Evolutionary conservation across 129 eudicot genomes (phyloP).

Genomic region (Flaveria brownii): DNA sequence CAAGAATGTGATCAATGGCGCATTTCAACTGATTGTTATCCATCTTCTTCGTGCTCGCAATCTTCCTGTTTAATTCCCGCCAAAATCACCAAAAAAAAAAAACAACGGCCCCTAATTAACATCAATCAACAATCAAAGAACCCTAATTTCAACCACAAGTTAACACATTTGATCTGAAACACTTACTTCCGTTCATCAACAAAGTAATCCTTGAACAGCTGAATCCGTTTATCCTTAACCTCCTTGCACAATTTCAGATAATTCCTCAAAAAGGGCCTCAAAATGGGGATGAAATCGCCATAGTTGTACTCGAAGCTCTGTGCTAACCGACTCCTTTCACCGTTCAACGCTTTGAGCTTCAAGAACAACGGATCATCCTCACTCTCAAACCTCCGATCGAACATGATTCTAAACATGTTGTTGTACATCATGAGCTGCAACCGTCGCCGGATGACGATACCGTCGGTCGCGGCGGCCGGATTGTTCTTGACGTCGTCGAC

Average conservation of each 20-base stretch:
- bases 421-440: constrained; percentile 89
- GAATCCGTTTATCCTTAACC: constrained; percentile 69
- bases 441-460: constrained; percentile 67
- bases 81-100: constrained; percentile 1
- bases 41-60: constrained; percentile 54
- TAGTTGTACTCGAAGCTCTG: constrained; percentile 90
- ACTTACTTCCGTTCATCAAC: constrained; percentile 92
- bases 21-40: constrained; percentile 71
- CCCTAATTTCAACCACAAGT: neutral
- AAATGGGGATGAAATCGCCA: constrained; percentile 85
- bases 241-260: constrained; percentile 74
- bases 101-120: constrained; percentile 13
- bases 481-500: constrained; percentile 79
- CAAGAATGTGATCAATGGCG: constrained; percentile 85
- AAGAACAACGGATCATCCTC: constrained; percentile 74
- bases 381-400: constrained; percentile 68
- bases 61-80: constrained; percentile 50
- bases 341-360: constrained; percentile 75
- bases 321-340: constrained; percentile 86
- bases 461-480: constrained; percentile 55
- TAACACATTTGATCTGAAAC: neutral
- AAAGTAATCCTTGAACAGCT: constrained; percentile 79
- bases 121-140: neutral
- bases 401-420: constrained; percentile 86
- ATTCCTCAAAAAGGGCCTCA: constrained; percentile 81